Conservation (phyloP, 2,329 filamentous ascomycete species). For the Aspergillus terreus region DNA sequence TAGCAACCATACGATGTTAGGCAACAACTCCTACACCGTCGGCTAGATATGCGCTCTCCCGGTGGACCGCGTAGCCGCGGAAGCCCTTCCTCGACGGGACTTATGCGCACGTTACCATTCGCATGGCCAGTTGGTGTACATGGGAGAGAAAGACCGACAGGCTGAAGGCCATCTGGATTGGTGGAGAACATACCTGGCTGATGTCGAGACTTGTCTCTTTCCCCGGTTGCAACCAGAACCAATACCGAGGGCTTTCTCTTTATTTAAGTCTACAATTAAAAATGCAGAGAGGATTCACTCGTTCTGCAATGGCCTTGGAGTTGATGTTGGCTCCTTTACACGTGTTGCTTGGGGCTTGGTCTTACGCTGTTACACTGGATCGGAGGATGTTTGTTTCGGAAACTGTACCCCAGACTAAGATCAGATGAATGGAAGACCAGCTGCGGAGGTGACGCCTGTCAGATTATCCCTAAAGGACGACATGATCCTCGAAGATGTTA, state of each 20-base stretch:
- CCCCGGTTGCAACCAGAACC: constrained; percentile 25
- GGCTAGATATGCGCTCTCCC: no score
- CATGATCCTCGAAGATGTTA: constrained; percentile 19
- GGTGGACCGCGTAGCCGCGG: no score
- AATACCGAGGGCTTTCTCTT: not conserved
- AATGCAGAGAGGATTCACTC: constrained; percentile 20
- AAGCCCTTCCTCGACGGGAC: no score
- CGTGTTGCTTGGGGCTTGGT: constrained; percentile 45
- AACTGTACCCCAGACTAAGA: constrained; percentile 38
- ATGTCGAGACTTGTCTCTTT: constrained; percentile 46
- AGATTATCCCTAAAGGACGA: constrained; percentile 25
- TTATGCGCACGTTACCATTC: constrained; percentile 36
- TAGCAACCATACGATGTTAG: no score
- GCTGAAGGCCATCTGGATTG: constrained; percentile 33
- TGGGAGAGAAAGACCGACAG: constrained; percentile 28
- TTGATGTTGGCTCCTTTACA: constrained; percentile 25
- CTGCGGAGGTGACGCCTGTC: constrained; percentile 14
- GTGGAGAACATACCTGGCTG: constrained; percentile 45
- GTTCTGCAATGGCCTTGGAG: constrained; percentile 18
- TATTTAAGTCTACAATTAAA: constrained; percentile 11
- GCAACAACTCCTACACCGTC: no score
- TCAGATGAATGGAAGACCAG: no score
- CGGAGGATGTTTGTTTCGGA: constrained; percentile 46
- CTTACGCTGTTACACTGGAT: constrained; percentile 41
- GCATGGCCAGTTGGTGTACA: constrained; percentile 30